Base-by-base conservation (phyloP, 2,329 filamentous ascomycete species). In the Polytolypa hystricis region DNA sequence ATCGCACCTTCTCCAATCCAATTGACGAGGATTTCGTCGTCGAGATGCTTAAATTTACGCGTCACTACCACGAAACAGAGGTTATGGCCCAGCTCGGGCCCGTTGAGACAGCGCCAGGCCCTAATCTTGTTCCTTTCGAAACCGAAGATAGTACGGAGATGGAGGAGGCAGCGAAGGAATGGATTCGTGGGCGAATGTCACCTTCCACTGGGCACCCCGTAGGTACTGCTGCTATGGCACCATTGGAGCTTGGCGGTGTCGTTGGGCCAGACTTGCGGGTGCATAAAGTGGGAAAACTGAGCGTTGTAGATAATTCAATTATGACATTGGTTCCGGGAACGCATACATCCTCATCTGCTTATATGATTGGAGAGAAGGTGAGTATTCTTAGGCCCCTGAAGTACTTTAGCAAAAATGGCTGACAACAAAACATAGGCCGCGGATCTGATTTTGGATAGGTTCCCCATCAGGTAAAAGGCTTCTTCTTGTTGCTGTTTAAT, bases 361-460 rank as follows among this genome's bases (percentile, higher is more conserved):
- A 60, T 45, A 55, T 54, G 4, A 38, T 60, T 9, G 46, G 51
- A 3, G 55, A 59, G 36, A 52, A 60, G 28, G 55, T 33, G 16
- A 4, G 31, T 23, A 7, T 14, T 16, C 27, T 12, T 8, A 8
- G 8, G 16, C 3, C 12, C 7, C 9, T 10, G 12, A 15, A 30
- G 12, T n/a, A 30, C 27, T 30, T 12, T 30, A 8, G 27, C 12
- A 7, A 14, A 14, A 7, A n/a, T 15, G 8, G 8, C 27, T 30
- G 16, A 30, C 7, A 29, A 14, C 12, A 26, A 14, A 8, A 30
- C 8, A 30, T 30, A 76, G 59, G 73, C 73, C 2, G 67, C 69
- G 2, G 70, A 74, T 50, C 64, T 64, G 4, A 73, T 77, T 40
- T 36, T 58, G 8, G 16, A 15, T 8, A 30, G 27, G 12, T 10